Evolutionary conservation across 805 yeast genomes (phyloP).

Genomic region (Kluyveromyces aestuarii): DNA sequence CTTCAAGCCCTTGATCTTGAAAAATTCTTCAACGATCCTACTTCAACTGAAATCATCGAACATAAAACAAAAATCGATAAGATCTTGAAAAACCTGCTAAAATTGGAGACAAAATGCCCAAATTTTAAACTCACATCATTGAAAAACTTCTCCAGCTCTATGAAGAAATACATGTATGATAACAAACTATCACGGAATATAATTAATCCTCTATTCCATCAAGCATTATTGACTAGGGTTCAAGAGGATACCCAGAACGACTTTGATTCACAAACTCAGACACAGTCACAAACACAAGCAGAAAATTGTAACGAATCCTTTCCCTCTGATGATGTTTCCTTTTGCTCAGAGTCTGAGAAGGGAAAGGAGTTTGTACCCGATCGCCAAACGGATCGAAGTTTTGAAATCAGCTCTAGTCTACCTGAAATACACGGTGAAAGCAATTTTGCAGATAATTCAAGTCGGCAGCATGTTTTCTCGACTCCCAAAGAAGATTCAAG

Average conservation of each 20-base stretch:
- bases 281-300: neutral
- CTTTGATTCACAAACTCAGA: neutral
- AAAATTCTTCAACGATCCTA: neutral
- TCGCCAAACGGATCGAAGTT: neutral
- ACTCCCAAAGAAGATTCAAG: too few species aligned
- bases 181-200: neutral
- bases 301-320: neutral
- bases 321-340: neutral
- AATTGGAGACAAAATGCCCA: neutral
- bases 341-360: neutral
- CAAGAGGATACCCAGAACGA: neutral
- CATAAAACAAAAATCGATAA: conserved; percentile 1
- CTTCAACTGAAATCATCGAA: neutral
- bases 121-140: neutral
- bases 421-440: neutral
- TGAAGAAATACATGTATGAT: neutral
- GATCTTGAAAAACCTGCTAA: neutral
- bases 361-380: neutral
- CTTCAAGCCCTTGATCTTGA: neutral
- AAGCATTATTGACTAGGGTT: neutral
- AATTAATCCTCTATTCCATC: neutral
- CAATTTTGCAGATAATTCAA: neutral
- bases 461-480: neutral
- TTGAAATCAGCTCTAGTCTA: neutral
- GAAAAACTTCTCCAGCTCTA: neutral